These are phyloP conservation scores for Fusarium vanettenii DNA, from an alignment of 2,329 filamentous ascomycete species.

Conservation along the genomic window DNA sequence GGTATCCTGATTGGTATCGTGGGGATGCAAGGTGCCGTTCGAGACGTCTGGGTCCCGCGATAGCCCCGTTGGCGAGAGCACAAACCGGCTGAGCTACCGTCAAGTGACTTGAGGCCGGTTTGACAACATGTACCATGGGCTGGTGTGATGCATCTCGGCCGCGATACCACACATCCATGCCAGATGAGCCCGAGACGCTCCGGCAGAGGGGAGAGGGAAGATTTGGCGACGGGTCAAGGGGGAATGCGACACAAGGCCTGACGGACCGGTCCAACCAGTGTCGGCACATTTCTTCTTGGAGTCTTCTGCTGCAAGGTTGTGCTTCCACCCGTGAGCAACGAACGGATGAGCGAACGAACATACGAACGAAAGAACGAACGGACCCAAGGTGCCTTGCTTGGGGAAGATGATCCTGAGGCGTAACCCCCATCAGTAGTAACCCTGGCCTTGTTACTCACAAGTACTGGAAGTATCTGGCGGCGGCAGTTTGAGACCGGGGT, in stretches of 20 bases:
- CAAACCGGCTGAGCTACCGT: constrained; percentile 40
- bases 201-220: constrained; percentile 23
- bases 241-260: constrained; percentile 27
- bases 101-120: constrained; percentile 38
- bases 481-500: constrained; percentile 22
- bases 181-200: constrained; percentile 37
- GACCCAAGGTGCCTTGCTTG: constrained; percentile 6
- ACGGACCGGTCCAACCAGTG: constrained; percentile 25
- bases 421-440: constrained; percentile 9
- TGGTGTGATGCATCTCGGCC: constrained; percentile 36
- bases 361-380: background rate
- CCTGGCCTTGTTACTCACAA: constrained; percentile 28
- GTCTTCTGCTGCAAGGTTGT: constrained; percentile 26
- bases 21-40: constrained; percentile 46
- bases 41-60: constrained; percentile 42
- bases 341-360: background rate
- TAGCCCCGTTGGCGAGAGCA: constrained; percentile 39
- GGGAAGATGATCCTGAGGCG: background rate
- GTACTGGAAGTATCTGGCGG: constrained; percentile 25
- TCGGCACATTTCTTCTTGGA: constrained; percentile 33
- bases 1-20: constrained; percentile 41
- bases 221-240: constrained; percentile 39
- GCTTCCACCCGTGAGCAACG: constrained; percentile 27
- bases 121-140: constrained; percentile 40
- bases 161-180: constrained; percentile 30